Evolutionary conservation across 1,284 basidiomycete genomes (phyloP), one percentile per base, ranked within the genome.

Genomic region (Irpex sp.): DNA sequence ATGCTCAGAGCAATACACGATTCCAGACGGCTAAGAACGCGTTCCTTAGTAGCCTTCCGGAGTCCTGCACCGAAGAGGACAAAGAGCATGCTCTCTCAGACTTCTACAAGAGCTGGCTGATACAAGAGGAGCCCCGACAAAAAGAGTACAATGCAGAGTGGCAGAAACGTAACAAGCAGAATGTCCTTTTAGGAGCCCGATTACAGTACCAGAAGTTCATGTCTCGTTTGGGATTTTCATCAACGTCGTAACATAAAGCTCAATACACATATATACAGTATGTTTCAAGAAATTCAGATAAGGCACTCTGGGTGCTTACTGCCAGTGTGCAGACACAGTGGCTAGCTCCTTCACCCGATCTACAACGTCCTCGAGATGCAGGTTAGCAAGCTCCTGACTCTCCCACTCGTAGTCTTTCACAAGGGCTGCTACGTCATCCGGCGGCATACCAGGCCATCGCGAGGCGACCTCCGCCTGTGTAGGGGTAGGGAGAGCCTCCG

Each of bases 21-120:
- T 92, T 92, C 70, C 85, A 89, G 70, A 77, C 80, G 13, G 89
- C 84, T 31, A 89, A 87, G 72, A 74, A 81, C 21, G 79, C 82
- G 5, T 78, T 85, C 37, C 77, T 92, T 11, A 73, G 78, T n/a
- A 79, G 82, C 61, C 79, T 91, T 17, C 86, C 87, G 0, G 70
- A 79, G 11, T 73, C 79, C 4, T 77, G 84, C 4, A 76, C 82
- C 0, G 61, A 78, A 0, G 77, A 85, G 58, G 82, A 84, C 70
- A 85, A 81, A 68, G 91, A 93, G 71, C 75, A 77, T 36, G 86
- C 86, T 0, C 77, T 93, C 26, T 87, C 88, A 15, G 81, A 83
- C 52, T 92, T 92, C 74, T 90, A 90, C 76, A 79, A 75, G 59
- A 80, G 83, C 63, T 93, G 91, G 91, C 78, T 89, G 57, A 77